Evolutionary conservation across 2,329 filamentous ascomycete genomes (phyloP).

Genomic region (Parasarocladium wereldwijsianum): DNA sequence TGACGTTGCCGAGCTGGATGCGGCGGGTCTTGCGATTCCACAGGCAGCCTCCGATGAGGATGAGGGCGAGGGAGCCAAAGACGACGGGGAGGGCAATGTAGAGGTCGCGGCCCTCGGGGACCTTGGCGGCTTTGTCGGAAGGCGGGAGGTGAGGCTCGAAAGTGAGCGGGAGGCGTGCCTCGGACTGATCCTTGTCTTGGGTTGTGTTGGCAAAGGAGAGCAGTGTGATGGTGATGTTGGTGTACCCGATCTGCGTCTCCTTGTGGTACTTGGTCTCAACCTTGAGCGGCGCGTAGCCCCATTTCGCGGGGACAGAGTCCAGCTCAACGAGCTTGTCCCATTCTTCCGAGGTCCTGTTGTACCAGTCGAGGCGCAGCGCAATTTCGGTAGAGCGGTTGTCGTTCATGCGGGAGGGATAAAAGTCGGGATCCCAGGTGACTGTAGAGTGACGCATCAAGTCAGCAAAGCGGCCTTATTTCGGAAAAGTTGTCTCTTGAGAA

Average conservation of each 20-base stretch:
- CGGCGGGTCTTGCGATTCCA: constrained; percentile 36
- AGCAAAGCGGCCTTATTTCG: too few species aligned
- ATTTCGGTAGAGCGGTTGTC: constrained; percentile 16
- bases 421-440: constrained; percentile 44
- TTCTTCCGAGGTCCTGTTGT: constrained; percentile 21
- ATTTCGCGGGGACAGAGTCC: constrained; percentile 18
- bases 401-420: constrained; percentile 21
- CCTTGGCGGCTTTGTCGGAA: constrained; percentile 16
- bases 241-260: constrained; percentile 14
- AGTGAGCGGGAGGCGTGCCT: constrained; percentile 25
- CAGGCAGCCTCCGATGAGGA: constrained; percentile 40
- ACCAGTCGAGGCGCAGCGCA: constrained; percentile 24
- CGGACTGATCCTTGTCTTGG: constrained; percentile 16
- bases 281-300: constrained; percentile 34
- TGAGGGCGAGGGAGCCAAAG: constrained; percentile 29
- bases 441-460: too few species aligned
- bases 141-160: constrained; percentile 19
- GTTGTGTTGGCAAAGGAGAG: constrained; percentile 20
- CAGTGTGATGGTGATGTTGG: constrained; percentile 35
- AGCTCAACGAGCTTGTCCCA: constrained; percentile 19
- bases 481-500: neutral
- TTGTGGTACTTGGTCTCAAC: constrained; percentile 23
- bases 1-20: constrained; percentile 36
- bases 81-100: constrained; percentile 37
- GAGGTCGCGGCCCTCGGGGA: constrained; percentile 24